Evolutionary conservation across 164 flowering plant genomes (phyloP).

Genomic region (Vitis rotundifolia): DNA sequence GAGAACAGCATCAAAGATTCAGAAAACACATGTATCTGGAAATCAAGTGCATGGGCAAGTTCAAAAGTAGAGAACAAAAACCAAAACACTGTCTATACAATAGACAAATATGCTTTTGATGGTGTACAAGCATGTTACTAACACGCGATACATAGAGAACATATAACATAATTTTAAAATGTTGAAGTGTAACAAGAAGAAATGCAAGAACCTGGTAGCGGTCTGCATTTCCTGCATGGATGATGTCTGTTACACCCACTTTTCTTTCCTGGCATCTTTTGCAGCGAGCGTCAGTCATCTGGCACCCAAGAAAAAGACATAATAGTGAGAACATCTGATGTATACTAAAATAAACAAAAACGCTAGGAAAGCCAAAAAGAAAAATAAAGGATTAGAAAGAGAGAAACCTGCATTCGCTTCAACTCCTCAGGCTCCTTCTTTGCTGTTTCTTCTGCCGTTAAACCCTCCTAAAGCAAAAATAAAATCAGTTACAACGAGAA

Average conservation of each 20-base stretch:
- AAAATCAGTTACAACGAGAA: neutral
- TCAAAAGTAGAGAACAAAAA: too few species aligned
- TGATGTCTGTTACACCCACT: constrained; percentile 79
- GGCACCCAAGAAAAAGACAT: constrained; percentile 17
- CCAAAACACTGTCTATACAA: too few species aligned
- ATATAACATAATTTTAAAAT: neutral
- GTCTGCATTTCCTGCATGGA: constrained; percentile 81
- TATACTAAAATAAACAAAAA: neutral
- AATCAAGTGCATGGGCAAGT: too few species aligned
- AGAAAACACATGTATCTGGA: too few species aligned
- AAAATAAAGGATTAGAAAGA: neutral
- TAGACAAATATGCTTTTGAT: too few species aligned
- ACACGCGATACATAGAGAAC: too few species aligned
- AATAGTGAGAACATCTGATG: neutral
- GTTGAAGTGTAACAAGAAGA: neutral
- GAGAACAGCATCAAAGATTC: too few species aligned
- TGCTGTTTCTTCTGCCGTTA: constrained; percentile 75
- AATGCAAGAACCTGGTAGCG: constrained; percentile 72
- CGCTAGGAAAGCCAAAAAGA: neutral
- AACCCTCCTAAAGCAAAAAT: constrained; percentile 61
- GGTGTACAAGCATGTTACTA: too few species aligned
- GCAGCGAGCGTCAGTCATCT: constrained; percentile 98
- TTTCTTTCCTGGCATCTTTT: constrained; percentile 73
- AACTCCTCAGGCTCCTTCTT: constrained; percentile 78
- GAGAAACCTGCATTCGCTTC: constrained; percentile 74